Evolutionary conservation across 257 asterid genomes (phyloP), one percentile per base, ranked within the genome.

Genomic region (Nicotiana otophora): DNA sequence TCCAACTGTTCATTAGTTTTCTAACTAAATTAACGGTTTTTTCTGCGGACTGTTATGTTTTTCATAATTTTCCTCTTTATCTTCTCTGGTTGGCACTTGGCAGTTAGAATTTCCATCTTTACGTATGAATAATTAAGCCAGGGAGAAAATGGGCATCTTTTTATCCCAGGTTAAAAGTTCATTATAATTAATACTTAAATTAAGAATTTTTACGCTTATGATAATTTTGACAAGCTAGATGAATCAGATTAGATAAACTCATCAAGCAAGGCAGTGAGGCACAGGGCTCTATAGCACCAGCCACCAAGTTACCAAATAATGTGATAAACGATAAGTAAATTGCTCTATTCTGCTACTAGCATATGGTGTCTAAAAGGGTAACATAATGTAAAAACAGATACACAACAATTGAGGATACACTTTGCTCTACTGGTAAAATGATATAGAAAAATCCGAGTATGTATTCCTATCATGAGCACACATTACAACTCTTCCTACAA

Each of bases 401-500:
- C 62, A 28, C 28, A 46, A 5, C 82, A 46, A 58, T 78, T 7
- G 20, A 78, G 57, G 26, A n/a, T 58, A 7, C 64, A 19, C 64
- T 58, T 58, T 58, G 1, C 28, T 58, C 64, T 58, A 7, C 3
- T 58, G 7, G 67, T 20, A 61, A 61, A 20, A 9, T 61, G 67
- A 26, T 1, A 12, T 15, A 74, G 80, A 26, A 14, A 74, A 26
- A 7, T 8, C 39, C 26, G 2, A 30, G 8, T 31, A 36, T 36
- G 16, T 53, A 69, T 69, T 57, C 48, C 57, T 85, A 86, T 80
- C 86, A 87, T 39, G 88, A 90, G 89, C 97, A 95, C 17, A 58
- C 93, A 9, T 89, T 81, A 88, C 98, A 95, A 86, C 98, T 95
- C 91, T 91, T 91, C 88, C 91, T 86, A 82, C 98, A 93, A 46